phyloP scores from a whole-genome alignment of 768 basidiomycete genomes.

The Russula olivacea region DNA sequence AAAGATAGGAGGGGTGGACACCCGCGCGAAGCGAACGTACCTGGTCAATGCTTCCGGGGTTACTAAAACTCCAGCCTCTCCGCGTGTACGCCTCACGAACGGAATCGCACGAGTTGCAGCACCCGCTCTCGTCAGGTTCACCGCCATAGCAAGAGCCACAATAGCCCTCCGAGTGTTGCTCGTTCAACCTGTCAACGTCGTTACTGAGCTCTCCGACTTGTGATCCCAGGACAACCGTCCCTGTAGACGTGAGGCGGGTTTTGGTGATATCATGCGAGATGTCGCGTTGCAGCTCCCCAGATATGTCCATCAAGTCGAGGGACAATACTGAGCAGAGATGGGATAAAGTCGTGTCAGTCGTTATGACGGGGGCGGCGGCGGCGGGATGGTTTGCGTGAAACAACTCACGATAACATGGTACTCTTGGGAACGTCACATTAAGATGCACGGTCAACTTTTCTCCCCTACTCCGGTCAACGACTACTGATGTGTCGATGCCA shows the following conservation, averaged over 20 bases:
- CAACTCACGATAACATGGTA: constrained; percentile 90
- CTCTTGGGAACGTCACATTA: constrained; percentile 92
- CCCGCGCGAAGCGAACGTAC: constrained; percentile 37
- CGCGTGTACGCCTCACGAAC: constrained; percentile 86
- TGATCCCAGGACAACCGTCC: constrained; percentile 52
- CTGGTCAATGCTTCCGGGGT: constrained; percentile 90
- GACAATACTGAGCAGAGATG: constrained; percentile 65
- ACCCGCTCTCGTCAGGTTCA: constrained; percentile 63
- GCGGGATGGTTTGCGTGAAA: not conserved
- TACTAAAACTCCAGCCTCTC: constrained; percentile 92
- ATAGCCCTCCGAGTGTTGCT: constrained; percentile 54
- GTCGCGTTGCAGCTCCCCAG: constrained; percentile 90
- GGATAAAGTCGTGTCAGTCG: not conserved
- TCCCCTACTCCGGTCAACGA: constrained; percentile 92
- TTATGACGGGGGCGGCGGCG: not conserved
- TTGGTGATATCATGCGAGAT: constrained; percentile 86
- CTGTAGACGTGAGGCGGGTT: constrained; percentile 60
- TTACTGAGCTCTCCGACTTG: constrained; percentile 65
- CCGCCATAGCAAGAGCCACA: constrained; percentile 98
- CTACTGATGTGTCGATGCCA: constrained; percentile 81
- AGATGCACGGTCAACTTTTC: constrained; percentile 89
- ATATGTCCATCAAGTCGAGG: constrained; percentile 97
- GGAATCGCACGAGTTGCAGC: constrained; percentile 95
- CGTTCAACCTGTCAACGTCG: constrained; percentile 76
- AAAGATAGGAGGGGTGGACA: not conserved